Evolutionary conservation across 2,329 filamentous ascomycete species (phyloP).

Genomic region (Coniochaeta sp.): DNA sequence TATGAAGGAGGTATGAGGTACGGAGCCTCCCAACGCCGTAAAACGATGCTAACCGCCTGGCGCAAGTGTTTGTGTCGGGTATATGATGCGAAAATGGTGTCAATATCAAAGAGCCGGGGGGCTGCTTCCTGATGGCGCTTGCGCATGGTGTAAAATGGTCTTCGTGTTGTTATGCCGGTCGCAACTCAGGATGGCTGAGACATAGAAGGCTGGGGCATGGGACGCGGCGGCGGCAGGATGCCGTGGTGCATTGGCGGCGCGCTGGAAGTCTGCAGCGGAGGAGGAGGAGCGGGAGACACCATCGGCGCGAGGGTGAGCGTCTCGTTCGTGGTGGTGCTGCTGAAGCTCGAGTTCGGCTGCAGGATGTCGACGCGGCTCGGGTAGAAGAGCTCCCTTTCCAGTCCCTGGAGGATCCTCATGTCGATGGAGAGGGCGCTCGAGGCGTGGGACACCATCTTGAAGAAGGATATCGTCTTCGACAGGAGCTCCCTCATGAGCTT

Average conservation of each 20-base stretch:
- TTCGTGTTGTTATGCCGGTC: too few relatives aligned
- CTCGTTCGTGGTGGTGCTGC: slow-evolving; percentile 11
- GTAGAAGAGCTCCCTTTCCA: slow-evolving; percentile 35
- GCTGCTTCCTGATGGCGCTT: too few relatives aligned
- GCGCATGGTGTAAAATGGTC: too few relatives aligned
- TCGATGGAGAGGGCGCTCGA: slow-evolving; percentile 71
- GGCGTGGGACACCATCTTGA: slow-evolving; percentile 61
- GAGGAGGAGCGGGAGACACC: neutral
- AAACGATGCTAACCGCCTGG: neutral
- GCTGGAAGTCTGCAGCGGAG: slow-evolving; percentile 7
- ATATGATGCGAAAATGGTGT: neutral
- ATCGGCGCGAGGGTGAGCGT: neutral
- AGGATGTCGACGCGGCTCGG: slow-evolving; percentile 6
- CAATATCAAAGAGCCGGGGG: too few relatives aligned
- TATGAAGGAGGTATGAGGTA: neutral
- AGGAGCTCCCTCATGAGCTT: slow-evolving; percentile 55
- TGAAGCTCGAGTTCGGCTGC: slow-evolving; percentile 13
- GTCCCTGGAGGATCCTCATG: slow-evolving; percentile 60
- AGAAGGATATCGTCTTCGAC: slow-evolving; percentile 67
- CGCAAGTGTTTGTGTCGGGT: neutral
- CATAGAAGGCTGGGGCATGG: too few relatives aligned
- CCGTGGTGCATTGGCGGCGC: slow-evolving; percentile 5
- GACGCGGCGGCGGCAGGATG: neutral
- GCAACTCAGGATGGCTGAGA: neutral
- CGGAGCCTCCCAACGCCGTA: neutral